A percentile compares a stretch with the other conserved stretches of the same genome.
phyloP scores from a whole-genome alignment of 2,329 filamentous ascomycete genomes.

The Fusarium irregulare region DNA sequence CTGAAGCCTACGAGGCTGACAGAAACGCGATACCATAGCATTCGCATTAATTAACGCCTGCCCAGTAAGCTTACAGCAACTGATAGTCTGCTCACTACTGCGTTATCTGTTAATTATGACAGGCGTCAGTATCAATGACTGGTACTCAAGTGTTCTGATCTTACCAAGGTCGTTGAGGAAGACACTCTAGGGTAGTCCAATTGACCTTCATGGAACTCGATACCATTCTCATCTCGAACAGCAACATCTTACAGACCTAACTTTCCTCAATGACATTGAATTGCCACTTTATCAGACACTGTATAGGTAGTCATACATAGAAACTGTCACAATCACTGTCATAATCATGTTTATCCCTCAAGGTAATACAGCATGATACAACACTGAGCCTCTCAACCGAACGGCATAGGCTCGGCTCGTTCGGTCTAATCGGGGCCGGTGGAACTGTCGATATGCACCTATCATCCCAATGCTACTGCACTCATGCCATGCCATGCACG shows the following conservation, averaged over 20 bases:
- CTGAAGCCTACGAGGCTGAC: not conserved
- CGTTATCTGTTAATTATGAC: no score
- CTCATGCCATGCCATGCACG: constrained; percentile 26
- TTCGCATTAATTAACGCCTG: not conserved
- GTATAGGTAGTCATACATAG: not conserved
- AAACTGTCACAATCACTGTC: not conserved
- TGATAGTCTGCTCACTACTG: not conserved
- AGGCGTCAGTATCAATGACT: not conserved
- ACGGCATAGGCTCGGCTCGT: constrained; percentile 18
- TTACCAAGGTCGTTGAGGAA: not conserved
- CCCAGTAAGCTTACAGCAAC: not conserved
- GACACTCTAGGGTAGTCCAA: not conserved
- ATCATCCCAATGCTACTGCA: constrained; percentile 26
- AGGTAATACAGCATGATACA: not conserved
- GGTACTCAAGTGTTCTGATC: not conserved
- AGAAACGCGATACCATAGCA: not conserved
- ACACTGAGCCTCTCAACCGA: not conserved
- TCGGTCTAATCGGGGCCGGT: constrained; percentile 21
- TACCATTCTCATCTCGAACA: not conserved
- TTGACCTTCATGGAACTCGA: not conserved
- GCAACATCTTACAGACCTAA: not conserved
- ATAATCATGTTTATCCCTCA: constrained; percentile 9
- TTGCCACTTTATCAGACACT: not conserved
- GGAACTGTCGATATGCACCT: constrained; percentile 17
- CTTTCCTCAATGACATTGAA: not conserved